These are phyloP conservation scores for Coleophoma eucalyptorum DNA, from an alignment of 2,329 filamentous ascomycete genomes.

Conservation along the genomic window DNA sequence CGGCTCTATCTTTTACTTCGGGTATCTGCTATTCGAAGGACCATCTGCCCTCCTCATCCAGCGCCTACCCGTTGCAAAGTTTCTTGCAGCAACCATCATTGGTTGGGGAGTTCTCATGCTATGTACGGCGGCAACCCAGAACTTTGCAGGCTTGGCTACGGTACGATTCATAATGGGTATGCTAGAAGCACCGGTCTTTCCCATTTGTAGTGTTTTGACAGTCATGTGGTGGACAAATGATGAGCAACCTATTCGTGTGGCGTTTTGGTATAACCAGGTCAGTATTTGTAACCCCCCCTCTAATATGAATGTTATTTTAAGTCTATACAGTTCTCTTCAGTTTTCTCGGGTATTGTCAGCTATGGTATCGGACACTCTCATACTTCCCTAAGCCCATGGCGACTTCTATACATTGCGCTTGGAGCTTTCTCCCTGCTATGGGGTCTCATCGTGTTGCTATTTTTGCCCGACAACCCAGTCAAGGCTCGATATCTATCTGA, in stretches of 20 bases:
- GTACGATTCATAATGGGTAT: constrained; percentile 6
- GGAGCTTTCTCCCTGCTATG: constrained; percentile 36
- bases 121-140: constrained; percentile 1
- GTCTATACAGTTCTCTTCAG: too few relatives aligned
- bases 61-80: constrained; percentile 19
- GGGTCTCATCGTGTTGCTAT: constrained; percentile 34
- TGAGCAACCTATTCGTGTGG: constrained; percentile 57
- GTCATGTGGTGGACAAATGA: constrained; percentile 66
- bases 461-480: constrained; percentile 44
- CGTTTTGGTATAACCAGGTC: constrained; percentile 62
- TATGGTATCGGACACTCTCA: constrained; percentile 54
- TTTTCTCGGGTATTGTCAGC: constrained; percentile 52
- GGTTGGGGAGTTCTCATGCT: not conserved
- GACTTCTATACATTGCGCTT: constrained; percentile 36
- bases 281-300: constrained; percentile 29
- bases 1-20: constrained; percentile 20
- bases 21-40: constrained; percentile 18
- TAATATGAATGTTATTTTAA: too few relatives aligned
- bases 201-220: constrained; percentile 41
- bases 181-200: not conserved
- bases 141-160: constrained; percentile 1
- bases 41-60: constrained; percentile 16
- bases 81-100: constrained; percentile 6
- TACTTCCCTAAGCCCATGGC: constrained; percentile 52
- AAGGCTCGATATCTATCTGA: constrained; percentile 32